Conservation (phyloP, 805 yeast species). For the Nakazawaea molendinolei region DNA sequence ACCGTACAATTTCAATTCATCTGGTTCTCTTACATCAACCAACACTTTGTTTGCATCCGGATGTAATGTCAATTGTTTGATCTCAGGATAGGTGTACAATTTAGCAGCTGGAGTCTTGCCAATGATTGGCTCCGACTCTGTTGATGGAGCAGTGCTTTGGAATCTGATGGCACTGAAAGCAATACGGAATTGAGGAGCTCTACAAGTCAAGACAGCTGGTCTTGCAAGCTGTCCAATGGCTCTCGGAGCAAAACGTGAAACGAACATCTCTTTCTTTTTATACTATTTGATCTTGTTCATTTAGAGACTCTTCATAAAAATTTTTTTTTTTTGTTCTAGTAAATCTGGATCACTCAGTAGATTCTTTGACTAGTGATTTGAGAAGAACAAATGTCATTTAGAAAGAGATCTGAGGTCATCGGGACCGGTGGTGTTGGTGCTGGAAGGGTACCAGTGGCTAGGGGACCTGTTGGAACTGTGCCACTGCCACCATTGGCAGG, state of each 20-base stretch:
- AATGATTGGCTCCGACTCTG: not conserved
- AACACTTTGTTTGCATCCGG: constrained; percentile 48
- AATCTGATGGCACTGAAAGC: too few species aligned
- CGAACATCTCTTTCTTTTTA: constrained; percentile 1
- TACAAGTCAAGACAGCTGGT: not conserved
- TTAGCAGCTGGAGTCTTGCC: constrained; percentile 26
- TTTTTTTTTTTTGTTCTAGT: constrained; percentile 1
- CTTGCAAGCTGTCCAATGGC: not conserved
- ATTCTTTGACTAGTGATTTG: not conserved
- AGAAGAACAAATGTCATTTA: constrained; percentile 41
- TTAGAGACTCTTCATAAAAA: not conserved
- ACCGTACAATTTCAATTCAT: constrained; percentile 53
- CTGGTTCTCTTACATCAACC: constrained; percentile 91
- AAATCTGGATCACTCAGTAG: not conserved
- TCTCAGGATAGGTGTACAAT: constrained; percentile 20
- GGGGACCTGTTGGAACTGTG: constrained; percentile 4
- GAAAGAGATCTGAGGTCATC: constrained; percentile 49
- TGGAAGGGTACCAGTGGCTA: constrained; percentile 11
- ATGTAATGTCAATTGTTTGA: constrained; percentile 34
- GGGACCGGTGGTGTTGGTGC: too few species aligned
- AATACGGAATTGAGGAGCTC: too few species aligned
- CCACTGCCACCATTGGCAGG: too few species aligned
- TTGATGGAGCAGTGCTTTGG: constrained; percentile 3
- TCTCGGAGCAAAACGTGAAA: constrained; percentile 7
- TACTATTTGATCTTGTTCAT: not conserved